Conservation (phyloP, 2,329 filamentous ascomycete species). For the Colletotrichum musae region DNA sequence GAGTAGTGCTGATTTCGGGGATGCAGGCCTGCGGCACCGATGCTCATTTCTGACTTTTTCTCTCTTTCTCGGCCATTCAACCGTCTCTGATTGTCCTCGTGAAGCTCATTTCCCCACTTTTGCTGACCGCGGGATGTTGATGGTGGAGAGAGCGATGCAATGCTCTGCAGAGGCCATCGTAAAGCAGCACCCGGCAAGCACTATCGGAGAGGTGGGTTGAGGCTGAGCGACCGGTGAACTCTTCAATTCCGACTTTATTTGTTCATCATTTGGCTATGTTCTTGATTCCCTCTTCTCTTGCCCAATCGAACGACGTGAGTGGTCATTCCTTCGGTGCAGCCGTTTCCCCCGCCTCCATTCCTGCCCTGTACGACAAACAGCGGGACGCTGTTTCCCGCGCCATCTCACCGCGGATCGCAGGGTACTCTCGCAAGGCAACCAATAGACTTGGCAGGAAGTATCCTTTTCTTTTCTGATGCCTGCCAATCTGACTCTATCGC, state of each 20-base stretch:
- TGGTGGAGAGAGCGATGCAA: neutral
- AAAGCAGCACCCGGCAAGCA: neutral
- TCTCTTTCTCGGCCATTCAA: neutral
- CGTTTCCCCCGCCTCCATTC: constrained; percentile 6
- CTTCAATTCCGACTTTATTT: neutral
- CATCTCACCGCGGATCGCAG: neutral
- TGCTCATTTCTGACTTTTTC: too few relatives aligned
- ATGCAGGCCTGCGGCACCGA: too few relatives aligned
- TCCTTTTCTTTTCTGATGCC: constrained; percentile 3
- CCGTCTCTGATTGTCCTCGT: neutral
- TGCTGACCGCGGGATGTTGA: neutral
- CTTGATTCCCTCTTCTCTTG: neutral
- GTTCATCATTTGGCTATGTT: too few relatives aligned
- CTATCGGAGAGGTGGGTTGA: neutral
- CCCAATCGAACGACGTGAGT: constrained; percentile 2
- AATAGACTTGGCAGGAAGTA: neutral
- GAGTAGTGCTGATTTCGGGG: too few relatives aligned
- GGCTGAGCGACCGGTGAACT: neutral
- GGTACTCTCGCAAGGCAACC: constrained; percentile 12
- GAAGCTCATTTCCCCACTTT: neutral
- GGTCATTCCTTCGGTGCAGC: constrained; percentile 3
- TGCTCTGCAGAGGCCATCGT: neutral
- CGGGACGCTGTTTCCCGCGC: neutral
- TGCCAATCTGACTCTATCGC: neutral
- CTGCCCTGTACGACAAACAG: constrained; percentile 5